A percentile compares a stretch with the other conserved stretches of the same genome.
phyloP scores from a whole-genome alignment of 2,329 filamentous ascomycete species.

The Hirsutella minnesotensis region DNA sequence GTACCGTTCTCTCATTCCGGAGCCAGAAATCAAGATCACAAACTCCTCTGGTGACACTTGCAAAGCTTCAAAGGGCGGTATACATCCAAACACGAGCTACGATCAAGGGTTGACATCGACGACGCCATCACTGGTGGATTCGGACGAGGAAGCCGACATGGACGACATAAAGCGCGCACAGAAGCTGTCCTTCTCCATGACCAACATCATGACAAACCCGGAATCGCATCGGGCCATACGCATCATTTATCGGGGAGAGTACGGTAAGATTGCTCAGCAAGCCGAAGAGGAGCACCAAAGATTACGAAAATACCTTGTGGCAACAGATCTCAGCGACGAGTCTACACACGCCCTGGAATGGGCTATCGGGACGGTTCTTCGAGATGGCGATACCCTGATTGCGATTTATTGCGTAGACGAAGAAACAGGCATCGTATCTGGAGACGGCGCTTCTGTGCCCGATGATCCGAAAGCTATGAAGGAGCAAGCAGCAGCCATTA shows the following conservation, averaged over 20 bases:
- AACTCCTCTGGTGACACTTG: conserved; percentile 49
- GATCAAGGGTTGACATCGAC: conserved; percentile 52
- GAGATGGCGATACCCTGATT: conserved; percentile 87
- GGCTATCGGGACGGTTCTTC: conserved; percentile 89
- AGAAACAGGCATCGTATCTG: conserved; percentile 50
- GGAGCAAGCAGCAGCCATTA: conserved; percentile 63
- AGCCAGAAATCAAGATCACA: conserved; percentile 55
- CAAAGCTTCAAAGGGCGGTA: conserved; percentile 40
- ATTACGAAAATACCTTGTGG: conserved; percentile 86
- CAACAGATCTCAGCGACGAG: conserved; percentile 88
- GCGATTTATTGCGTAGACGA: conserved; percentile 92
- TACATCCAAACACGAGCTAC: conserved; percentile 79
- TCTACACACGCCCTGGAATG: conserved; percentile 92
- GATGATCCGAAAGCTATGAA: conserved; percentile 66
- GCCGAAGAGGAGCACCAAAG: conserved; percentile 68
- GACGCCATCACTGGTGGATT: conserved; percentile 53
- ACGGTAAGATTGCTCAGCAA: conserved; percentile 60
- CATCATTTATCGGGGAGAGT: conserved; percentile 85
- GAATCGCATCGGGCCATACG: conserved; percentile 73
- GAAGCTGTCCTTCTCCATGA: conserved; percentile 69
- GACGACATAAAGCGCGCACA: conserved; percentile 82
- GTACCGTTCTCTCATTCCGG: conserved; percentile 52
- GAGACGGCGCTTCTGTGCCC: conserved; percentile 43
- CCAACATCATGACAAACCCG: conserved; percentile 63
- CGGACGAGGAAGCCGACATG: conserved; percentile 76